A percentile compares a stretch with the other conserved stretches of the same genome.
Evolutionary conservation across 2,329 filamentous ascomycete species (phyloP).

Genomic region (Monascus ruber): DNA sequence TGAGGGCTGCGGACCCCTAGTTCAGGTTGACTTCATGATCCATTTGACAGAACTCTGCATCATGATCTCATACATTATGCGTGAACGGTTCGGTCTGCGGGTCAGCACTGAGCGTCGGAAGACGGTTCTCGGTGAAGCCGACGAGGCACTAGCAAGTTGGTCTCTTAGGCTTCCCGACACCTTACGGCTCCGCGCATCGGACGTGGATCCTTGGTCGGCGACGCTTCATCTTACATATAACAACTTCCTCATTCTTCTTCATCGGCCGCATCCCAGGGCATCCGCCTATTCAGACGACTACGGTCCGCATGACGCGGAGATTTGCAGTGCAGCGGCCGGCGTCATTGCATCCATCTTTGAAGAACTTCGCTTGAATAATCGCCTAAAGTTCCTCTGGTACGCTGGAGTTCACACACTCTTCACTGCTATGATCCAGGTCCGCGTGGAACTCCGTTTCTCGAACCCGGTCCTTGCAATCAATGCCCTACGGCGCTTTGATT

Average conservation of each 20-base stretch:
- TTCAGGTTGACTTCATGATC: slow-evolving; percentile 36
- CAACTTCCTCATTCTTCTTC: slow-evolving; percentile 35
- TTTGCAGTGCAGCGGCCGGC: slow-evolving; percentile 34
- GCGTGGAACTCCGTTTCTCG: slow-evolving; percentile 35
- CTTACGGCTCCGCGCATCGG: slow-evolving; percentile 28
- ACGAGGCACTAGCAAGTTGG: slow-evolving; percentile 32
- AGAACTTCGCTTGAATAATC: slow-evolving; percentile 30
- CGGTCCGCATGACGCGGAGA: slow-evolving; percentile 35
- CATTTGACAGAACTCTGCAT: slow-evolving; percentile 41
- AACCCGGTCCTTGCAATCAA: slow-evolving; percentile 36
- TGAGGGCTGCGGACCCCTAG: slow-evolving; percentile 34
- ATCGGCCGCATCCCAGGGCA: slow-evolving; percentile 33
- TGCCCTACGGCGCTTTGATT: slow-evolving; percentile 34
- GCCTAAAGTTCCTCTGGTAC: slow-evolving; percentile 34
- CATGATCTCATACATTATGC: slow-evolving; percentile 37
- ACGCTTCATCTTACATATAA: slow-evolving; percentile 36
- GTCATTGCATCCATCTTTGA: slow-evolving; percentile 37
- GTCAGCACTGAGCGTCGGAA: slow-evolving; percentile 30
- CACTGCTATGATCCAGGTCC: slow-evolving; percentile 37
- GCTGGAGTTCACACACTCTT: slow-evolving; percentile 34
- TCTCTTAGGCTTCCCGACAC: slow-evolving; percentile 31
- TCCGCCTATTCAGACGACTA: slow-evolving; percentile 34
- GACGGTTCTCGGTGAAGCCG: slow-evolving; percentile 29
- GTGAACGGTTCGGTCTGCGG: slow-evolving; percentile 30
- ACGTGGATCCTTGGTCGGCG: slow-evolving; percentile 34